Base-by-base conservation (phyloP, 805 yeast genomes). In the Saccharomyces eubayanus region DNA sequence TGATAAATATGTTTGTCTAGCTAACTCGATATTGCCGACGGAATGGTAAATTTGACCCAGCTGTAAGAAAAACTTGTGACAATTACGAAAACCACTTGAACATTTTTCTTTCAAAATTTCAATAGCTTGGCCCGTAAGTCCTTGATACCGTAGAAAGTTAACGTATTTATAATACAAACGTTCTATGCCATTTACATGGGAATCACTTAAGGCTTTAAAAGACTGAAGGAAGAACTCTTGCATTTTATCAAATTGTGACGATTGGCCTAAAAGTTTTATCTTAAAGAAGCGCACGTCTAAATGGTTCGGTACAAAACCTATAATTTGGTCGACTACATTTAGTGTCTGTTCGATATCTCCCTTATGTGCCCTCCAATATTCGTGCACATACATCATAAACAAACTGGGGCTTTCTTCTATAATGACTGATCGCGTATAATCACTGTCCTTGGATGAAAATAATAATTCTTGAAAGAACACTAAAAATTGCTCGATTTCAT, bases 361-460 rank as follows among this genome's bases (percentile, higher is more conserved):
- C 2, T 70, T 76, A 27, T 72, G 53, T 2, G 43, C 21, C 47
- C 71, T 68, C 85, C 89, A 82, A 51, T 77, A 72, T 60, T 86
- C 91, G 59, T 85, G 84, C 0, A 96, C 86, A 62, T 80, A 88
- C 82, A 84, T 80, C 51, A 89, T 67, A 69, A 81, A 77, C 46
- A 89, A 74, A 11, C 77, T 62, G 41, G 79, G 81, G 30, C 71
- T 64, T 3, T 71, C 60, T 0, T 87, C 85, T 50, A 84, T 75
- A 0, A 74, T 62, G 12, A 6, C 16, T 36, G 43, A 11, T 6
- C 43, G 43, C 9, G 16, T 24, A 1, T 63, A 59, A 14, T 41
- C 16, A 2, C 49, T 43, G 6, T 52, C 45, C 1, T 48, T 41
- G 29, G 47, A 45, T 1, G 50, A 36, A 53, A 66, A 68, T 0